Evolutionary conservation across 306 rosid genomes (phyloP).

Genomic region (Canavalia ensiformis): DNA sequence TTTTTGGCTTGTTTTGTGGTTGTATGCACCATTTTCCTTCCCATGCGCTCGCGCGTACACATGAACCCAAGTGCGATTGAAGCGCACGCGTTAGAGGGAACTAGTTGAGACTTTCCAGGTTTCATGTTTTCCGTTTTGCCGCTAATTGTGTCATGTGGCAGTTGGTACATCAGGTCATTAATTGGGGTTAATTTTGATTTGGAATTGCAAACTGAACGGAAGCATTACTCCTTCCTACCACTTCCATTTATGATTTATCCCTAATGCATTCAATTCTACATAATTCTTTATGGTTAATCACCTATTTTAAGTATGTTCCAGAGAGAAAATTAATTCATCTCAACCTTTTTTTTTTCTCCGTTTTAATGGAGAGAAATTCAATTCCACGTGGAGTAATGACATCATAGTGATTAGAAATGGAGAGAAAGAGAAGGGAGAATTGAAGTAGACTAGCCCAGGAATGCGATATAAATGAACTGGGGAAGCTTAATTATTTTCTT

Average conservation of each 20-base stretch:
- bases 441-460: too few species aligned
- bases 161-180: conserved; percentile 49
- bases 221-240: conserved; percentile 33
- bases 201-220: conserved; percentile 4
- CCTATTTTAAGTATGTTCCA: neutral
- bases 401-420: too few species aligned
- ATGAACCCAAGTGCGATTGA: neutral
- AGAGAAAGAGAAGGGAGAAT: too few species aligned
- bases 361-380: too few species aligned
- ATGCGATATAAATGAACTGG: too few species aligned
- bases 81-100: neutral
- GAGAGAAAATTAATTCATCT: too few species aligned
- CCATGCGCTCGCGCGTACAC: conserved; percentile 52
- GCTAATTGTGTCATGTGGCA: conserved; percentile 40
- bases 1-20: neutral
- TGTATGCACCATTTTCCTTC: conserved; percentile 1
- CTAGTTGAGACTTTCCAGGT: neutral
- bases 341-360: too few species aligned
- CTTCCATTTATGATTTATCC: conserved; percentile 1
- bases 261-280: neutral
- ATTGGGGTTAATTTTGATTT: conserved; percentile 30
- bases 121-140: conserved; percentile 43
- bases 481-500: too few species aligned
- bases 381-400: too few species aligned
- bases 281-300: neutral